Evolutionary conservation across 2,329 filamentous ascomycete genomes (phyloP), one percentile per base, ranked within the genome.

Genomic region (Kalmusia sp.): DNA sequence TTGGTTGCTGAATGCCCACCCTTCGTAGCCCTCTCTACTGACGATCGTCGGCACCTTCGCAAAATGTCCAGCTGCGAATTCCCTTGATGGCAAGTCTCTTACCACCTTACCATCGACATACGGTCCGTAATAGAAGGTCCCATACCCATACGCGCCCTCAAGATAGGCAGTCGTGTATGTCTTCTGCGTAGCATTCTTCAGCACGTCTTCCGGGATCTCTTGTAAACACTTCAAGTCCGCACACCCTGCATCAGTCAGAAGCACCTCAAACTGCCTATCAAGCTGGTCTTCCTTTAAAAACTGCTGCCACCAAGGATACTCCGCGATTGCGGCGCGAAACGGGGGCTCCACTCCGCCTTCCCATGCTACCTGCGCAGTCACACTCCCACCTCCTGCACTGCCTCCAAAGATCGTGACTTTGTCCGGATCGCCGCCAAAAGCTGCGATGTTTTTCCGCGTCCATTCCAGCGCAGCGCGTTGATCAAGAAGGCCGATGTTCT

Each of bases 401-500:
- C 78, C 78, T 3, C 85, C 84, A 54, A 84, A 79, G 33, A 87
- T 80, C 0, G 85, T 80, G 21, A 87, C 79, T 58, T 83, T 82
- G 14, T 77, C 61, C 0, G 82, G 80, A 54, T 87, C 79, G 1
- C 85, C 84, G 2, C 84, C 62, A 37, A 65, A 63, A 21, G 49
- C 39, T 25, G 17, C 43, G 17, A 89, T 87, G 54, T 89, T 73
- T 15, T 79, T 69, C 60, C 83, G 77, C 0, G 87, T 78, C 86
- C 87, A 89, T 39, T 80, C 63, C 38, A 89, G 64, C 2, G 82
- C 72, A 21, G 80, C 76, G 8, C 83, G 75, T 68, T 89, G 85
- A 59, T 89, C 86, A 2, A 87, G 73, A 6, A 89, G 67, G 0
- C 87, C 87, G 1, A 73, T 81, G 61, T 89, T 89, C 6, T 87